phyloP scores from a whole-genome alignment of 83 land plant species.

The Thuja plicata region DNA sequence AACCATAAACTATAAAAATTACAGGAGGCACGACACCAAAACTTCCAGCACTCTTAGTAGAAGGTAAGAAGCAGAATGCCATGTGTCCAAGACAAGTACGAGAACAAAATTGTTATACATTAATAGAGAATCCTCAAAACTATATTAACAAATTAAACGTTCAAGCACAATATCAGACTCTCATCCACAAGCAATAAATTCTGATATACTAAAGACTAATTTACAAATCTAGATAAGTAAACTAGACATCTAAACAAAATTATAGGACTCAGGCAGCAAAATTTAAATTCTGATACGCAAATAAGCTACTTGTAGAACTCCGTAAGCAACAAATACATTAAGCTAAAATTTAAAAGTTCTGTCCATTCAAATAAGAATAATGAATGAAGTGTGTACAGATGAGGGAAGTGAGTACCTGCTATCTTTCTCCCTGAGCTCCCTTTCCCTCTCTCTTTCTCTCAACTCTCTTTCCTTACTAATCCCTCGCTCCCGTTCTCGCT shows the following conservation, averaged over 20 bases:
- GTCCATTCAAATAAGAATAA: not conserved
- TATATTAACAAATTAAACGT: not conserved
- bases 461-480: constrained; percentile 18
- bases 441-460: constrained; percentile 39
- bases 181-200: not conserved
- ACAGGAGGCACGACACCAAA: not conserved
- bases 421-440: constrained; percentile 35
- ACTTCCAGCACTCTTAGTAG: not conserved
- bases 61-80: not conserved
- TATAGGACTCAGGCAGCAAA: not conserved
- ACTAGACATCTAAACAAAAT: not conserved
- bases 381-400: not conserved
- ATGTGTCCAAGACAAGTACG: not conserved
- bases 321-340: not conserved
- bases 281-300: not conserved
- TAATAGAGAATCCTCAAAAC: not conserved
- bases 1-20: not conserved
- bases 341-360: not conserved
- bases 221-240: not conserved
- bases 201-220: not conserved
- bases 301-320: not conserved
- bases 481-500: constrained; percentile 36
- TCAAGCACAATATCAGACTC: not conserved
- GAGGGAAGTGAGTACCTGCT: constrained; percentile 28
- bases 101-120: no score